Percentiles rank a stretch among this genome's conserved stretches.
Conservation (phyloP, 805 yeast genomes). For the Lipomyces yamadae region DNA sequence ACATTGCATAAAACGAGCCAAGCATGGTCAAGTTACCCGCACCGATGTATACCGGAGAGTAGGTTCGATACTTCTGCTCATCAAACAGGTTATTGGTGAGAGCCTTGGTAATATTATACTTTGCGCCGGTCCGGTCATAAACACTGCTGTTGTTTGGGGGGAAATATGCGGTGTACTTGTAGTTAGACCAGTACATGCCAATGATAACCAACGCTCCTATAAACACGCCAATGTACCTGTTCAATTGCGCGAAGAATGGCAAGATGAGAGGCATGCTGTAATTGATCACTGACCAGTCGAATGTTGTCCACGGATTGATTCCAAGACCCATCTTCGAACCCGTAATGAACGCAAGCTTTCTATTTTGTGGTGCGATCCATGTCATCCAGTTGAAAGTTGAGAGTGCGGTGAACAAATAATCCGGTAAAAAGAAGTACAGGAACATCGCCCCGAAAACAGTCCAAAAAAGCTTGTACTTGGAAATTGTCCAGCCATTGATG, state of each 20-base stretch:
- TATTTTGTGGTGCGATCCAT: constrained; percentile 66
- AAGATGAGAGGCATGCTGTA: constrained; percentile 24
- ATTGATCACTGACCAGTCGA: constrained; percentile 57
- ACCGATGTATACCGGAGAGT: constrained; percentile 61
- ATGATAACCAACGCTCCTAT: constrained; percentile 18
- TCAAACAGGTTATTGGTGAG: constrained; percentile 49
- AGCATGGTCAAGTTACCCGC: constrained; percentile 53
- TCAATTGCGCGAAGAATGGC: constrained; percentile 26
- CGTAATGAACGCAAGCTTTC: constrained; percentile 65
- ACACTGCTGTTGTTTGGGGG: constrained; percentile 25
- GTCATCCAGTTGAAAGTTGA: constrained; percentile 63
- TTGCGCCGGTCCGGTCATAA: constrained; percentile 23
- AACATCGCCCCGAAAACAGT: constrained; percentile 50
- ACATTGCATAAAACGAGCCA: constrained; percentile 47
- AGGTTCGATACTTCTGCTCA: constrained; percentile 54
- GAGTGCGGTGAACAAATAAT: constrained; percentile 62
- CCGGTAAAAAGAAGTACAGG: constrained; percentile 65
- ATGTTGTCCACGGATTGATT: constrained; percentile 62
- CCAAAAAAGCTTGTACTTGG: constrained; percentile 56
- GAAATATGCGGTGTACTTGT: constrained; percentile 26
- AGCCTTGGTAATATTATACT: constrained; percentile 23
- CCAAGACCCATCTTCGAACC: constrained; percentile 69
- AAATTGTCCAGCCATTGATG: constrained; percentile 61
- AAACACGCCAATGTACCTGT: constrained; percentile 19
- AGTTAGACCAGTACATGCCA: constrained; percentile 25